phyloP scores from a whole-genome alignment of 208 protist genomes.

The Vickermania ingenoplastis region DNA sequence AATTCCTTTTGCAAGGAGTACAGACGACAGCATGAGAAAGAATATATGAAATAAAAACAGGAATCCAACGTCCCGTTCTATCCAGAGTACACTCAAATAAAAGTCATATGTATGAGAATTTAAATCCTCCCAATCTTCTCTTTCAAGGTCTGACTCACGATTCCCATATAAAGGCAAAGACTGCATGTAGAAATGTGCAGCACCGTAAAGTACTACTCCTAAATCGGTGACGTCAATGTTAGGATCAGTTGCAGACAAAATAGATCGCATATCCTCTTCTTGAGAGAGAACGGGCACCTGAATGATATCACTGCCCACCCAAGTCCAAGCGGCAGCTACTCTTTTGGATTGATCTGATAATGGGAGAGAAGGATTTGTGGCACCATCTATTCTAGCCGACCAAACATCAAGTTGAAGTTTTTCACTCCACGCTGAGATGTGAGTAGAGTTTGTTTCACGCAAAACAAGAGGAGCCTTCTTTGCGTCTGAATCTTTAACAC shows the following conservation, averaged over 20 bases:
- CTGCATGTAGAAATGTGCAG: neutral
- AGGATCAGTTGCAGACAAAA: neutral
- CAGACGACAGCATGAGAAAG: neutral
- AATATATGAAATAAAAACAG: neutral
- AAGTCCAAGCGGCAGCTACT: neutral
- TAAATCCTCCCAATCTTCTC: neutral
- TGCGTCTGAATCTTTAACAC: neutral
- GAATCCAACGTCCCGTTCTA: neutral
- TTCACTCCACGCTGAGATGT: neutral
- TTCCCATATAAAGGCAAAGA: neutral
- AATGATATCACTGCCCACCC: neutral
- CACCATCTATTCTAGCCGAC: neutral
- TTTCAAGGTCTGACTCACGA: neutral
- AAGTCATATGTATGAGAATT: neutral
- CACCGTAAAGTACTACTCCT: neutral
- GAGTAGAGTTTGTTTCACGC: neutral
- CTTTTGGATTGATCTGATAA: neutral
- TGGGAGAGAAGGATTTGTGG: neutral
- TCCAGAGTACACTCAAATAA: neutral
- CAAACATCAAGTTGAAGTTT: neutral
- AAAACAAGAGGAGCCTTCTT: neutral
- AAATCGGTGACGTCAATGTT: neutral
- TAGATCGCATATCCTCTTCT: neutral
- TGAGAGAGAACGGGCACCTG: neutral
- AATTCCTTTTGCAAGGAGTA: neutral